These are phyloP conservation scores for Talaromyces sp. DNA, from an alignment of 2,329 filamentous ascomycete genomes.

Conservation along the genomic window DNA sequence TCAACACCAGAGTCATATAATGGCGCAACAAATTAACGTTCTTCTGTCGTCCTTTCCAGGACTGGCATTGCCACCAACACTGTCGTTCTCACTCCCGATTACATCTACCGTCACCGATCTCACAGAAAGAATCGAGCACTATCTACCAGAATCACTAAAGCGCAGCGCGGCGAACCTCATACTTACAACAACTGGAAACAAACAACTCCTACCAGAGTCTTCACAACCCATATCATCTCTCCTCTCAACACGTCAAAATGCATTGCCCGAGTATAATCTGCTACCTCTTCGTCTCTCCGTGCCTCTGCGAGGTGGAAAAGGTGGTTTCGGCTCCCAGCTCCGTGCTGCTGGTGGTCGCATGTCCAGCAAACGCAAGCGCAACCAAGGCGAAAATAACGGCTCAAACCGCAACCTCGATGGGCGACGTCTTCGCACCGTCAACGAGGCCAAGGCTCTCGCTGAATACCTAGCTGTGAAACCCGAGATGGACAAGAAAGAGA, in stretches of 20 bases:
- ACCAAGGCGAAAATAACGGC: slow-evolving; percentile 76
- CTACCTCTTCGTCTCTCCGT: slow-evolving; percentile 77
- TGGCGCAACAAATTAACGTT: slow-evolving; percentile 68
- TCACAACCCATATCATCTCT: slow-evolving; percentile 58
- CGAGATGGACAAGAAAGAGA: slow-evolving; percentile 93
- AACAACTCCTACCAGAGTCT: slow-evolving; percentile 58
- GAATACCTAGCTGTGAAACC: slow-evolving; percentile 95
- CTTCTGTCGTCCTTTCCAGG: slow-evolving; percentile 82
- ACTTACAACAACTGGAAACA: slow-evolving; percentile 78
- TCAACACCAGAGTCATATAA: slow-evolving; percentile 28
- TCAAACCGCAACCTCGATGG: slow-evolving; percentile 94
- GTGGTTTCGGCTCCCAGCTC: slow-evolving; percentile 94
- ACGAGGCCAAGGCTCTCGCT: slow-evolving; percentile 89
- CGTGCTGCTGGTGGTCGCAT: slow-evolving; percentile 96
- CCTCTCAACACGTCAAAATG: slow-evolving; percentile 45
- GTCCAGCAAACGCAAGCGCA: slow-evolving; percentile 89
- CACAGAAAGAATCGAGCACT: slow-evolving; percentile 56
- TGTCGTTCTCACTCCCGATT: slow-evolving; percentile 68
- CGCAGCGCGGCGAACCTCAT: slow-evolving; percentile 58
- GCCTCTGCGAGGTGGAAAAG: slow-evolving; percentile 86
- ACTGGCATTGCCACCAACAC: slow-evolving; percentile 74
- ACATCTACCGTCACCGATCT: slow-evolving; percentile 66
- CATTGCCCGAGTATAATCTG: slow-evolving; percentile 56
- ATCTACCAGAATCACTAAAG: slow-evolving; percentile 57
- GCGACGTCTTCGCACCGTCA: slow-evolving; percentile 81